Evolutionary conservation across 148 eudicot species (phyloP).

Genomic region (Chenopodium formosanum): DNA sequence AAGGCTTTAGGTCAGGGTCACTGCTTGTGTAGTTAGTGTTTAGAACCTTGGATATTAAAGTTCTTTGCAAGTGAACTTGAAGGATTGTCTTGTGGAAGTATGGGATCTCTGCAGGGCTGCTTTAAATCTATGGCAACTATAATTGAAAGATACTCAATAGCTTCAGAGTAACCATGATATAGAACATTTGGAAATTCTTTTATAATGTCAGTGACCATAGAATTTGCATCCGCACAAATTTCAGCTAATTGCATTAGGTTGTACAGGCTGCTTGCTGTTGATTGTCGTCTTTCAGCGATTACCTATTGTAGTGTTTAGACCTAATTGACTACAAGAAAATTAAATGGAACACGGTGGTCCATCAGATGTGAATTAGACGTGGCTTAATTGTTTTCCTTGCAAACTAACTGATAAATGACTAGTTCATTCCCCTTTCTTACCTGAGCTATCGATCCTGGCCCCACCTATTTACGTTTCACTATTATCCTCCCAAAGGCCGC

Average conservation of each 20-base stretch:
- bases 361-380: not conserved
- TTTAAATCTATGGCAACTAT: not conserved
- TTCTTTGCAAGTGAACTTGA: not conserved
- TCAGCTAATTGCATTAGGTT: not conserved
- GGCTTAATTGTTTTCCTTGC: not conserved
- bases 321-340: not conserved
- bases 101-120: not conserved
- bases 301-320: not conserved
- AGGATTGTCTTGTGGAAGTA: not conserved
- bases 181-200: not conserved
- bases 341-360: not conserved
- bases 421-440: not conserved
- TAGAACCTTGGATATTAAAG: not conserved
- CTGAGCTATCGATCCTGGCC: not conserved
- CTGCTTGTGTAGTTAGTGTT: not conserved
- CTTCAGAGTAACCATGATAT: not conserved
- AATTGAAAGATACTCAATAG: not conserved
- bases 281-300: not conserved
- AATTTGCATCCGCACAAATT: not conserved
- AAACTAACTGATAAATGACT: not conserved
- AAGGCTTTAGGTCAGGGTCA: not conserved
- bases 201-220: slow-evolving; percentile 10
- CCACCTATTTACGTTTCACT: not conserved
- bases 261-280: not conserved
- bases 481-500: not conserved